These are phyloP conservation scores for Clonostachys sp. DNA, from an alignment of 2,329 filamentous ascomycete species.

Conservation along the genomic window DNA sequence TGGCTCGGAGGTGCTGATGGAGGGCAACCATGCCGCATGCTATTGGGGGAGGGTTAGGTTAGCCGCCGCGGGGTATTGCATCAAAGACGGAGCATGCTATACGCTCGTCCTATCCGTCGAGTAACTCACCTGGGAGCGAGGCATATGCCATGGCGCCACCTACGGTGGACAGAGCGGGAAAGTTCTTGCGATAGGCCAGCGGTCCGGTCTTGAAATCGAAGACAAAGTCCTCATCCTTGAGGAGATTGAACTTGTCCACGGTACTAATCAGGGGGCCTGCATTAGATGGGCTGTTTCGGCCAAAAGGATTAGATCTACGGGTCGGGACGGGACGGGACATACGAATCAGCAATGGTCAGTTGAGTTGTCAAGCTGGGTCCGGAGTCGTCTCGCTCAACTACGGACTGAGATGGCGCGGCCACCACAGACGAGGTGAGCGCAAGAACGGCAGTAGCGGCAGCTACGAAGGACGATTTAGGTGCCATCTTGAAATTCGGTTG, in stretches of 20 bases:
- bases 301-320: not conserved
- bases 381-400: not conserved
- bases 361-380: constrained; percentile 16
- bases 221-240: constrained; percentile 33
- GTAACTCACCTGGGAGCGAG: constrained; percentile 27
- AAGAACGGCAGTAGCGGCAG: not conserved
- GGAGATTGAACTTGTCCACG: constrained; percentile 29
- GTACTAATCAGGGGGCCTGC: constrained; percentile 11
- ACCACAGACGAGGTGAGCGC: not conserved
- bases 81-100: too few species aligned
- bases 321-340: constrained; percentile 6
- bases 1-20: constrained; percentile 42
- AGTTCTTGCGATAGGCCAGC: constrained; percentile 42
- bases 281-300: not conserved
- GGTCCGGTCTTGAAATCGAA: constrained; percentile 39
- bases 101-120: too few species aligned
- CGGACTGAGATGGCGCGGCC: not conserved
- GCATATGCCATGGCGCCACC: constrained; percentile 40
- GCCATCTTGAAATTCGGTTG: too few species aligned
- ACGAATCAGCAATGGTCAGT: constrained; percentile 24
- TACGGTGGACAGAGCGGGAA: constrained; percentile 47
- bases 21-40: constrained; percentile 47
- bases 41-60: not conserved
- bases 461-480: too few species aligned
- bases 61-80: too few species aligned